phyloP scores from a whole-genome alignment of 495 filamentous ascomycete genomes.

The Aspergillus indologenus region DNA sequence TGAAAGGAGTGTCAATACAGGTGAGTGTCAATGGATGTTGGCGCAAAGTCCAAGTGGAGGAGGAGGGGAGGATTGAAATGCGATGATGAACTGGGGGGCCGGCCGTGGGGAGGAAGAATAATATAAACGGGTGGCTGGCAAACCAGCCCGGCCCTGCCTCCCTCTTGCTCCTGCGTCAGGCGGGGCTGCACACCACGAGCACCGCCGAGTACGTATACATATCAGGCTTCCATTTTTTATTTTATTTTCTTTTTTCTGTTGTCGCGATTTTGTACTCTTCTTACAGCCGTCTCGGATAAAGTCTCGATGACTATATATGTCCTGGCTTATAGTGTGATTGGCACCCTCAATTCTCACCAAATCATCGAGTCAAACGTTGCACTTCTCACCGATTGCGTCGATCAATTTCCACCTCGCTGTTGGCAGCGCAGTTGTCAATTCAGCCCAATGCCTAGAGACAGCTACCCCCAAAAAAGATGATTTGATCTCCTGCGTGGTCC shows the following conservation, averaged over 20 bases:
- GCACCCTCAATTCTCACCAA: neutral
- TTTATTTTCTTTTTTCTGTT: neutral
- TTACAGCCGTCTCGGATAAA: neutral
- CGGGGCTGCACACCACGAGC: constrained; percentile 17
- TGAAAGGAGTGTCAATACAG: too few species aligned
- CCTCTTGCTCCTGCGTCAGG: constrained; percentile 9
- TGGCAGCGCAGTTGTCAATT: neutral
- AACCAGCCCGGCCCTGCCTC: constrained; percentile 14
- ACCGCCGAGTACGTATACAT: constrained; percentile 9
- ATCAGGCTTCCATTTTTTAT: constrained; percentile 5
- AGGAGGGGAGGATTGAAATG: constrained; percentile 17
- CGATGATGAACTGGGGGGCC: constrained; percentile 15
- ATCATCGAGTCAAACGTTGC: neutral
- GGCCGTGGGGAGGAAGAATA: constrained; percentile 8
- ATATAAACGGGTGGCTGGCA: constrained; percentile 25
- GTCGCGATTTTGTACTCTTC: neutral
- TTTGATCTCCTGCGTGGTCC: neutral
- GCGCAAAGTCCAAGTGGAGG: constrained; percentile 11
- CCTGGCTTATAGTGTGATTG: neutral
- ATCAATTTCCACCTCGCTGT: neutral
- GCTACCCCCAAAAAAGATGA: neutral
- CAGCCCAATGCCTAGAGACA: neutral
- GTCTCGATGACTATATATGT: neutral
- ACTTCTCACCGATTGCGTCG: neutral
- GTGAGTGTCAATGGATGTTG: neutral